Evolutionary conservation across 805 yeast species (phyloP), one percentile per base, ranked within the genome.

Genomic region (Pichia gijzeniarum): DNA sequence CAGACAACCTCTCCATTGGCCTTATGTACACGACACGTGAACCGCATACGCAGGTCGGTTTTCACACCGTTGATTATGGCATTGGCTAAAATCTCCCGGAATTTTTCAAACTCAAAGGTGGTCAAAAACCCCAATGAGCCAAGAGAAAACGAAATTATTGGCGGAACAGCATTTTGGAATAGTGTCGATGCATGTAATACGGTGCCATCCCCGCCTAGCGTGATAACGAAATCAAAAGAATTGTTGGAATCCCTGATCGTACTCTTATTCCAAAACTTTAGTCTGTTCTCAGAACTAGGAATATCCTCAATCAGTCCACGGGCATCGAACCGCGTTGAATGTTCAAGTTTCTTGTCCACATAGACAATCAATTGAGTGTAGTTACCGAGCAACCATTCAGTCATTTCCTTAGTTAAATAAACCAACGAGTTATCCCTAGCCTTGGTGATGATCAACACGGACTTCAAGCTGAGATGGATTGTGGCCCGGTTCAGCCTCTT

Each of bases 121-220:
- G 98, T 90, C 54, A 93, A 70, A 61, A 93, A 93, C 3, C 99
- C 99, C 20, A 93, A 69, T 0, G 96, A 85, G 0, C 99, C 99
- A 54, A 93, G 69, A 0, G 95, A 77, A 63, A 89, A 91, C 17
- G 95, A 79, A 53, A 93, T 71, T 2, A 91, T 86, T 0, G 99
- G 99, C 1, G 99, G 99, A 2, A 90, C 96, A 40, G 76, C 74
- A 47, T 75, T 69, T 65, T 85, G 95, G 64, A 93, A 93, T 35
- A 89, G 69, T 46, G 93, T 82, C 2, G 95, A 88, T 0, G 91
- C 91, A 57, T 84, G 84, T 9, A 91, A 68, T 40, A 91, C 96
- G 0, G 99, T 93, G 8, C 99, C 98, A 60, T 93, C 99, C 16
- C 99, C 99, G 20, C 99, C 99, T 8, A 93, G 70, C 0, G 98